A percentile compares a stretch with the other conserved stretches of the same genome.
Evolutionary conservation across 345 rosid genomes (phyloP).

Genomic region (Melastoma malabathricum): DNA sequence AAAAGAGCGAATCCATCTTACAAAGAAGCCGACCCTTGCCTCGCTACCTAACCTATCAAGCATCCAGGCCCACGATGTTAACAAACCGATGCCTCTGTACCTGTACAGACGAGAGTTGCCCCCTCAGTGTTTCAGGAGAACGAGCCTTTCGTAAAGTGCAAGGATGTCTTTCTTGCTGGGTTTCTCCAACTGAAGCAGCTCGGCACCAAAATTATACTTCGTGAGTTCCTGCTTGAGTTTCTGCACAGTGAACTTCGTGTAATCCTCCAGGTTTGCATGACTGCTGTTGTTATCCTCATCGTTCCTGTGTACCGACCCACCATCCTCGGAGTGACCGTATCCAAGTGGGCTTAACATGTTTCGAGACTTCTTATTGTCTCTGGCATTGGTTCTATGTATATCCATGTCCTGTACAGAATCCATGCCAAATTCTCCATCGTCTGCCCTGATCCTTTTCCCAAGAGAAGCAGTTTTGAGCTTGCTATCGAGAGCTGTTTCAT

Average conservation of each 20-base stretch:
- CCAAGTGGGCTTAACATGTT: conserved; percentile 47
- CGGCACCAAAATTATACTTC: conserved; percentile 67
- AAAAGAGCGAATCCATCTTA: too few species aligned
- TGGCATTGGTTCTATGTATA: conserved; percentile 22
- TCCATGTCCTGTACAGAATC: conserved; percentile 50
- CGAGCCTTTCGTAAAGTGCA: conserved; percentile 58
- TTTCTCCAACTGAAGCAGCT: conserved; percentile 59
- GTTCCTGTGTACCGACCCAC: conserved; percentile 45
- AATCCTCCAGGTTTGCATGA: conserved; percentile 50
- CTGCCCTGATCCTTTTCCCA: conserved; percentile 57
- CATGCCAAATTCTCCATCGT: conserved; percentile 47
- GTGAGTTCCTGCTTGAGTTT: conserved; percentile 84
- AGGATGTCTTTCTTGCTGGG: conserved; percentile 76
- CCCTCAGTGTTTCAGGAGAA: conserved; percentile 46
- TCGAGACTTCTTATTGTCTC: conserved; percentile 51
- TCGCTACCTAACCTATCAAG: too few species aligned
- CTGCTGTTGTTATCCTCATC: conserved; percentile 52
- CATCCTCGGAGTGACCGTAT: conserved; percentile 44
- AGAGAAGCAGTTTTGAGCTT: conserved; percentile 65
- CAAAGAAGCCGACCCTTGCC: not conserved
- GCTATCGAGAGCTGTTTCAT: conserved; percentile 72
- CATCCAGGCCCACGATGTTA: too few species aligned
- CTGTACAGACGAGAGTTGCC: conserved; percentile 20
- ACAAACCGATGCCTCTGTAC: conserved; percentile 1
- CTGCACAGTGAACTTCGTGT: conserved; percentile 59